phyloP scores from a whole-genome alignment of 2,329 filamentous ascomycete genomes.

The Septoria petroselini region DNA sequence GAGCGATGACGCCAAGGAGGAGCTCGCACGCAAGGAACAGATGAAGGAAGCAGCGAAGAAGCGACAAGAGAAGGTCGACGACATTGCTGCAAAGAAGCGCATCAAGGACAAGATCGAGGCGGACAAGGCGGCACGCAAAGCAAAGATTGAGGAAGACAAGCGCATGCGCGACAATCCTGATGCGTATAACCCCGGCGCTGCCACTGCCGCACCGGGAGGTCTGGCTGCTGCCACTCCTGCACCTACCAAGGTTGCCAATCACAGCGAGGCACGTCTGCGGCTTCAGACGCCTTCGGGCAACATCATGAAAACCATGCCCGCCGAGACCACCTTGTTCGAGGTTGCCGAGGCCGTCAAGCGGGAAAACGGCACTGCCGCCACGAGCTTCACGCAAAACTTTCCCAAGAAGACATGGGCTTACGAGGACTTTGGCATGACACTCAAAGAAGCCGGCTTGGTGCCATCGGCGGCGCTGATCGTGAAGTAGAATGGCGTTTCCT shows the following conservation, averaged over 20 bases:
- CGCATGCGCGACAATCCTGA: conserved; percentile 76
- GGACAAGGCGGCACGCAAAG: conserved; percentile 83
- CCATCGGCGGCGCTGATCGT: conserved; percentile 75
- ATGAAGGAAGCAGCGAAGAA: conserved; percentile 87
- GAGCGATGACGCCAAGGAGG: conserved; percentile 83
- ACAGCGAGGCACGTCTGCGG: conserved; percentile 76
- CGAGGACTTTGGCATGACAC: conserved; percentile 78
- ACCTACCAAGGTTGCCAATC: conserved; percentile 60
- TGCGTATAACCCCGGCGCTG: conserved; percentile 49
- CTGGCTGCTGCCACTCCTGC: conserved; percentile 26
- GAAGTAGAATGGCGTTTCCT: conserved; percentile 10
- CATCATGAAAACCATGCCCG: conserved; percentile 81
- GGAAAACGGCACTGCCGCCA: conserved; percentile 68
- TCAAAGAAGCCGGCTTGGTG: conserved; percentile 87
- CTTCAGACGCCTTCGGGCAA: conserved; percentile 74
- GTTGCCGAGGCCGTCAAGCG: conserved; percentile 71
- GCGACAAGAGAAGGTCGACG: conserved; percentile 80
- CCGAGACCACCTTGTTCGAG: conserved; percentile 89
- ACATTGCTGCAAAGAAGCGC: conserved; percentile 78
- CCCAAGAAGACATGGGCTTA: conserved; percentile 73
- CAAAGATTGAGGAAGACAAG: conserved; percentile 81
- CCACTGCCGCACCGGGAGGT: conserved; percentile 46
- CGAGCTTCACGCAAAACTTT: conserved; percentile 80
- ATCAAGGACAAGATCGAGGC: conserved; percentile 93
- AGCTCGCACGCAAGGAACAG: conserved; percentile 81